phyloP scores from a whole-genome alignment of 192 early-diverging fungal species.

The Coemansia interrupta region DNA sequence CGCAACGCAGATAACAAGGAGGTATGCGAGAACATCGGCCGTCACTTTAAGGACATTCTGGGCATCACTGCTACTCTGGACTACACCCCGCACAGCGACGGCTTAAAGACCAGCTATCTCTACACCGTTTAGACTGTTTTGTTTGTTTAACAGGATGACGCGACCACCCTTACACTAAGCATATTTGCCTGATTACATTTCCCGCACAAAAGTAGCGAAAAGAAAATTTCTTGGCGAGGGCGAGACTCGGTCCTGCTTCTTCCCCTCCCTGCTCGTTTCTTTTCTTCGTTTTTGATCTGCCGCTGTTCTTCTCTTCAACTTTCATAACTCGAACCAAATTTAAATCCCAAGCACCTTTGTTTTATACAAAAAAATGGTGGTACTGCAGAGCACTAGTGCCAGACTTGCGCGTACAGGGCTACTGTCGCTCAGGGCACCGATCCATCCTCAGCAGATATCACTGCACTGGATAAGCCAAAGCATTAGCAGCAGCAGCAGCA shows the following conservation, averaged over 20 bases:
- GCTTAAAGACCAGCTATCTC: constrained; percentile 17
- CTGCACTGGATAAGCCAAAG: too few species aligned
- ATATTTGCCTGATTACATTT: not conserved
- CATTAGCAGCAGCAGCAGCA: too few species aligned
- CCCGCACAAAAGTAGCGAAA: too few species aligned
- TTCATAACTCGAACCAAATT: not conserved
- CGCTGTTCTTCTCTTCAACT: too few species aligned
- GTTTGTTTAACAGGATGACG: not conserved
- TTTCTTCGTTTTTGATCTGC: too few species aligned
- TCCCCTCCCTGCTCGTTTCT: not conserved
- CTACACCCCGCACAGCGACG: constrained; percentile 58
- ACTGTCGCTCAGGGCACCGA: too few species aligned
- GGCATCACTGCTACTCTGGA: constrained; percentile 52
- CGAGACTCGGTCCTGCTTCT: not conserved
- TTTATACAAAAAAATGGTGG: too few species aligned
- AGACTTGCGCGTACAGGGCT: too few species aligned
- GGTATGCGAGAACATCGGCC: constrained; percentile 50
- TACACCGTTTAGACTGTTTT: constrained; percentile 26
- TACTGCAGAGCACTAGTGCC: too few species aligned
- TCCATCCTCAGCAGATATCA: too few species aligned
- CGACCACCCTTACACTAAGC: too few species aligned
- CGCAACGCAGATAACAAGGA: constrained; percentile 43
- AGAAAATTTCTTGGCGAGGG: too few species aligned
- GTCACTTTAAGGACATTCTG: constrained; percentile 57
- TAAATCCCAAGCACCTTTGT: not conserved